Evolutionary conservation across 2,329 filamentous ascomycete species (phyloP).

Genomic region (Fusarium sambucinum): DNA sequence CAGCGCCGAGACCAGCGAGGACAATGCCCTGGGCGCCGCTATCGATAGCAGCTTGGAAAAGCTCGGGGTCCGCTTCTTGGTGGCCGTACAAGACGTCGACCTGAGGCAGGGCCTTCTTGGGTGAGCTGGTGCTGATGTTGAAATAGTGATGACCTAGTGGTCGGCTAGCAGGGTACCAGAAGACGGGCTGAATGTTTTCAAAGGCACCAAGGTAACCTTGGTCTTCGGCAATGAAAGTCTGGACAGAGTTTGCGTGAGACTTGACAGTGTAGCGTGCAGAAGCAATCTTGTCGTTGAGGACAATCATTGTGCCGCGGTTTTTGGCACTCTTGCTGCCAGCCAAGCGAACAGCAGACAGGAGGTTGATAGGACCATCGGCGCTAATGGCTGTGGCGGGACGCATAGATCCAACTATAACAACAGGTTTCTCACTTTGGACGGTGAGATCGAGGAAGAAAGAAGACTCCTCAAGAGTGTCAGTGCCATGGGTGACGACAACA

Average conservation of each 20-base stretch:
- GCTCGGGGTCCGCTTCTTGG: conserved; percentile 60
- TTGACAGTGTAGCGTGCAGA: conserved; percentile 69
- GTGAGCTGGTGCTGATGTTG: conserved; percentile 49
- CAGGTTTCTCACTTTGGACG: conserved; percentile 67
- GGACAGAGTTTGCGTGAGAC: conserved; percentile 70
- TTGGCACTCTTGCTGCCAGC: conserved; percentile 60
- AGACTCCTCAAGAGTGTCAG: conserved; percentile 72
- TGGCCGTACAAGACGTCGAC: conserved; percentile 68
- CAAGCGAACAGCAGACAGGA: conserved; percentile 69
- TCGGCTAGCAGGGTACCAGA: conserved; percentile 66
- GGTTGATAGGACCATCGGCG: conserved; percentile 72
- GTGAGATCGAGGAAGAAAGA: conserved; percentile 72
- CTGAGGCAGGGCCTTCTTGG: conserved; percentile 58
- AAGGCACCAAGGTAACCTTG: conserved; percentile 69
- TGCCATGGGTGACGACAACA: conserved; percentile 73
- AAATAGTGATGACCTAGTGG: conserved; percentile 61
- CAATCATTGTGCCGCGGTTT: conserved; percentile 67
- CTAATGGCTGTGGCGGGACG: conserved; percentile 70
- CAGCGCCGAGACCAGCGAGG: conserved; percentile 66
- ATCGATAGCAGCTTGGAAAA: conserved; percentile 60
- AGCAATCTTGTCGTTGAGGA: conserved; percentile 71
- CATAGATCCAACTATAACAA: conserved; percentile 72
- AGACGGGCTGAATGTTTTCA: conserved; percentile 67
- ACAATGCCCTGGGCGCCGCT: conserved; percentile 66
- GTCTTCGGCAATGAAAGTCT: conserved; percentile 70